These are phyloP conservation scores for Trypanosoma lewisi DNA, from an alignment of 208 protist species.

Conservation along the genomic window DNA sequence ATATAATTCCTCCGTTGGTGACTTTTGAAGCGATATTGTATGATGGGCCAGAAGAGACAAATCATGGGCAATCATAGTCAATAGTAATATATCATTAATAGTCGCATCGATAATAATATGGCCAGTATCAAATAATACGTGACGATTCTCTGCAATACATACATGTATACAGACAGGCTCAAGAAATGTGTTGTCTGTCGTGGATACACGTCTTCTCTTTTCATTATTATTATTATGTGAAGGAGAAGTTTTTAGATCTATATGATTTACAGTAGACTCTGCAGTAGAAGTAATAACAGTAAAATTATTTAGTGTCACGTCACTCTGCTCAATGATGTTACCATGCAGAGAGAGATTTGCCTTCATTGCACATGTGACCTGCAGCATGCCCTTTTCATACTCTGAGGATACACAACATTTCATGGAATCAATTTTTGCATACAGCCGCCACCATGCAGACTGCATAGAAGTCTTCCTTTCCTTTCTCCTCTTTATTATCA, in stretches of 20 bases:
- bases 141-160: conserved; percentile 6
- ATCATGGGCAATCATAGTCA: conserved; percentile 10
- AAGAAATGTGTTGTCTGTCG: conserved; percentile 11
- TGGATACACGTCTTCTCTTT: not conserved
- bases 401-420: not conserved
- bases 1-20: conserved; percentile 12
- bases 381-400: not conserved
- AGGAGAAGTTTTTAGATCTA: no score
- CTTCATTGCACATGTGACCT: conserved; percentile 6
- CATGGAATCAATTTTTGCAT: conserved; percentile 2
- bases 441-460: not conserved
- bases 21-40: not conserved
- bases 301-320: conserved; percentile 5
- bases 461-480: not conserved
- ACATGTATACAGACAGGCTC: conserved; percentile 10
- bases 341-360: not conserved
- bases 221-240: not conserved
- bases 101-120: conserved; percentile 13
- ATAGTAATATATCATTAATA: conserved; percentile 4
- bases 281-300: conserved; percentile 5
- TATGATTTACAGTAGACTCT: not conserved
- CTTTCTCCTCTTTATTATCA: no score
- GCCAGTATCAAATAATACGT: not conserved
- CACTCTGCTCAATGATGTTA: conserved; percentile 7
- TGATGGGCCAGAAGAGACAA: not conserved